Evolutionary conservation across 345 rosid species (phyloP).

Genomic region (Arabis hirsuta): DNA sequence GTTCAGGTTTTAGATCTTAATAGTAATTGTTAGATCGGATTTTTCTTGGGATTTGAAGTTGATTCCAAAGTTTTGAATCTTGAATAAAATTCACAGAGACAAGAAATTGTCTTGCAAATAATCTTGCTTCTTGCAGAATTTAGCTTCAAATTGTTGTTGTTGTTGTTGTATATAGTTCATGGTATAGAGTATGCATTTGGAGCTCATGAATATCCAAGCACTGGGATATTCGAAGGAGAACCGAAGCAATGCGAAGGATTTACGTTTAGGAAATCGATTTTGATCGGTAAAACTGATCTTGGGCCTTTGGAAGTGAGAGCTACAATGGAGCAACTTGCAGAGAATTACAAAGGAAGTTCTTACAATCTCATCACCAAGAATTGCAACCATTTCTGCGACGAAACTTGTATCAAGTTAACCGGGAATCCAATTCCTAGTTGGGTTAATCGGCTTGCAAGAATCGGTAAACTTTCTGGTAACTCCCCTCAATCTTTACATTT

Average conservation of each 20-base stretch:
- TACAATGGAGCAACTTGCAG: constrained; percentile 81
- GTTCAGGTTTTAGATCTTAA: constrained; percentile 28
- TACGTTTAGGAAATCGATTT: constrained; percentile 78
- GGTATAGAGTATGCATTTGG: constrained; percentile 95
- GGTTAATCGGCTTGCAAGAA: constrained; percentile 97
- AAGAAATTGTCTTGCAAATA: background rate
- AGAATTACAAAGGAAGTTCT: constrained; percentile 74
- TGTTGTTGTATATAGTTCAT: constrained; percentile 62
- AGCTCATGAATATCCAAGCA: constrained; percentile 92
- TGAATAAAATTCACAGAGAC: too few relatives aligned
- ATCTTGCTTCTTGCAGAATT: background rate
- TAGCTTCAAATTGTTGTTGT: background rate
- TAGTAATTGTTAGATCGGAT: constrained; percentile 22
- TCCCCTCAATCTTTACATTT: background rate
- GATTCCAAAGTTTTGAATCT: background rate
- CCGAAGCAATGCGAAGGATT: constrained; percentile 95
- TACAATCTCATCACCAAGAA: constrained; percentile 92
- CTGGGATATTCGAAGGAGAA: constrained; percentile 92
- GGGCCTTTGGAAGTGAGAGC: constrained; percentile 66
- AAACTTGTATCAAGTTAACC: constrained; percentile 72
- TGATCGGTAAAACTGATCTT: constrained; percentile 87
- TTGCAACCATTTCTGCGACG: constrained; percentile 97
- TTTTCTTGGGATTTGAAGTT: constrained; percentile 5
- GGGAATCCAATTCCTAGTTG: constrained; percentile 91
- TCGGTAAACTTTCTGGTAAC: constrained; percentile 63